phyloP scores from a whole-genome alignment of 306 rosid genomes.

The Astragalus membranaceus region DNA sequence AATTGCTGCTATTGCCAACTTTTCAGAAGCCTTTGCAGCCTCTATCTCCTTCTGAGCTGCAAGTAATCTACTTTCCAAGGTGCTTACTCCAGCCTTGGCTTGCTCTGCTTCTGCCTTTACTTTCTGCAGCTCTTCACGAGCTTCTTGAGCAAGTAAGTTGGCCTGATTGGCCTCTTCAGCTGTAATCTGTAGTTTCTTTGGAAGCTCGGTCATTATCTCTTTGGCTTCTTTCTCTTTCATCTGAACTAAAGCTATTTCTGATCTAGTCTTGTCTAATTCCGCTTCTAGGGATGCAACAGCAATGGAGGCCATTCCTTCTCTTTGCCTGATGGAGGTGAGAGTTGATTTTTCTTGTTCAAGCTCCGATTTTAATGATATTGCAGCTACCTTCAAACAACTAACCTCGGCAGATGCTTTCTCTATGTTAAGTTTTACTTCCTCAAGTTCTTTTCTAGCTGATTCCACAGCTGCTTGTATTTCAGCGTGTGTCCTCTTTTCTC shows the following conservation, averaged over 20 bases:
- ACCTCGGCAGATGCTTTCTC: slow-evolving; percentile 88
- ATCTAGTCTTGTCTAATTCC: slow-evolving; percentile 72
- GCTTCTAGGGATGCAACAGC: slow-evolving; percentile 90
- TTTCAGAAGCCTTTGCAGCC: slow-evolving; percentile 93
- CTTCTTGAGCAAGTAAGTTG: slow-evolving; percentile 61
- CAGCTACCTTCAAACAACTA: slow-evolving; percentile 78
- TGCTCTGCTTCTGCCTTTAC: slow-evolving; percentile 81
- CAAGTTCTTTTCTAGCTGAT: slow-evolving; percentile 73
- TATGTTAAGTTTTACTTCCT: slow-evolving; percentile 76
- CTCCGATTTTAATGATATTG: slow-evolving; percentile 64
- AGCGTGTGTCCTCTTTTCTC: slow-evolving; percentile 47
- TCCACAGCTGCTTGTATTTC: slow-evolving; percentile 70
- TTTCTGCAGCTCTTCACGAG: slow-evolving; percentile 67
- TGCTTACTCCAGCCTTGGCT: slow-evolving; percentile 91
- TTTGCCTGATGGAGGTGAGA: slow-evolving; percentile 61
- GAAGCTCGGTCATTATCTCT: slow-evolving; percentile 68
- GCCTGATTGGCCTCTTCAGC: slow-evolving; percentile 85
- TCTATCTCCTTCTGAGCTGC: slow-evolving; percentile 94
- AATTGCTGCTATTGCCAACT: slow-evolving; percentile 80
- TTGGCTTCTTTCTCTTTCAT: slow-evolving; percentile 92
- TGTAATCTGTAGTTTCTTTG: slow-evolving; percentile 70
- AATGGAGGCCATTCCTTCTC: slow-evolving; percentile 96
- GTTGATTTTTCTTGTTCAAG: slow-evolving; percentile 75
- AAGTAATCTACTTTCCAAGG: slow-evolving; percentile 74
- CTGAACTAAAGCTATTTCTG: slow-evolving; percentile 81